Base-by-base conservation (phyloP, 306 rosid species). In the Phaseolus lunatus region DNA sequence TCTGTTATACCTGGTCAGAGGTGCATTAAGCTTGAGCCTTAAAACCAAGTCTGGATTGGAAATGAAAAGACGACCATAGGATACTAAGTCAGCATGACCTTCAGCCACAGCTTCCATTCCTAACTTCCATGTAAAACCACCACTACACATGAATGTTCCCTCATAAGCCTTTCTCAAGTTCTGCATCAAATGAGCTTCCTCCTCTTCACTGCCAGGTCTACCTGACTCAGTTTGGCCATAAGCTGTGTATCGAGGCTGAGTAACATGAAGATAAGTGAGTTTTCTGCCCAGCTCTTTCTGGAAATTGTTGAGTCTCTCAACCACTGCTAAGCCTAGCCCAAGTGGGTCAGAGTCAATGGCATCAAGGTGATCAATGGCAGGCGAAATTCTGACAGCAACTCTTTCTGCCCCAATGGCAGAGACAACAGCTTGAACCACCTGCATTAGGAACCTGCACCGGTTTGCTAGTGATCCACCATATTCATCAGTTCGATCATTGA, bases 301-400 rank as follows among this genome's bases (percentile, higher is more conserved):
- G 33, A 90, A 70, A 75, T 76, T 85, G 88, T 95, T 92, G 10
- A 95, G 96, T 68, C 83, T 86, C 53, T 89, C 93, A 1, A 89
- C 83, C 79, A 95, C 97, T 22, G 89, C 92, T 58, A 95, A 78
- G 62, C 97, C 97, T 47, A 95, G 88, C 70, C 79, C 15, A 7
- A 90, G 80, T 22, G 98, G 97, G 78, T 90, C 78, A 20, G 98
- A 92, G 77, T 92, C 97, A n/a, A 71, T 54, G 20, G 98, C 98
- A 80, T 95, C 96, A 52, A 88, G 90, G 83, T 89, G 96, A 52
- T 95, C 98, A 12, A 92, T 95, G 44, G 98, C 97, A 2, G 97
- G 97, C 35, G 97, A 92, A 65, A 94, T 84, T 87, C 97, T 82
- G 4, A 87, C 82, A 2, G 78, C 97, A 1, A 89, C 96, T 70